These are phyloP conservation scores for Epichloe gansuensis DNA, from an alignment of 2,329 filamentous ascomycete species.

Conservation along the genomic window DNA sequence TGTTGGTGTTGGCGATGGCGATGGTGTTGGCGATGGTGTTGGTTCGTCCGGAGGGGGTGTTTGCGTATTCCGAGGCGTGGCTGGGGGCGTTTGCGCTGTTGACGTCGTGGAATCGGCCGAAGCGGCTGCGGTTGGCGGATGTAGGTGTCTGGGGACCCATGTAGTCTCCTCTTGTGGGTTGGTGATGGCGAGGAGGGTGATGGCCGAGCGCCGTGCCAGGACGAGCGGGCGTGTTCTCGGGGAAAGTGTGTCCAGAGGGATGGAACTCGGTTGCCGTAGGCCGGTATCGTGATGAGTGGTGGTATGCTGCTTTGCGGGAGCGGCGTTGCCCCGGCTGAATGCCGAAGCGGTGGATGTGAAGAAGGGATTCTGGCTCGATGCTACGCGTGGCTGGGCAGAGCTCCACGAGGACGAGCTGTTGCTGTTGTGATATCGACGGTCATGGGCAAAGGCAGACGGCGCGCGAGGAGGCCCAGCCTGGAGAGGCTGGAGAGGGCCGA, in stretches of 20 bases:
- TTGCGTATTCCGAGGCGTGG: neutral
- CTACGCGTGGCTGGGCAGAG: slow-evolving; percentile 10
- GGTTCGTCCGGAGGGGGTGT: neutral
- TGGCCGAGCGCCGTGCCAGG: slow-evolving; percentile 12
- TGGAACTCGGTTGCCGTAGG: slow-evolving; percentile 23
- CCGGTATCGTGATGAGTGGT: slow-evolving; percentile 15
- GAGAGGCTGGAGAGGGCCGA: slow-evolving; percentile 19
- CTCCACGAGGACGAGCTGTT: slow-evolving; percentile 10
- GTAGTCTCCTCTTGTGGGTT: slow-evolving; percentile 11
- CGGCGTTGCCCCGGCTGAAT: slow-evolving; percentile 3
- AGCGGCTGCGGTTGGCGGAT: slow-evolving; percentile 13
- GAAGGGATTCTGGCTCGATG: slow-evolving; percentile 1
- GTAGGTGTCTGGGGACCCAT: slow-evolving; percentile 21
- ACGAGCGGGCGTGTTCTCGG: neutral
- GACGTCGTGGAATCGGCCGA: slow-evolving; percentile 19
- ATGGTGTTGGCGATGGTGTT: neutral
- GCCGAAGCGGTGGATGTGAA: slow-evolving; percentile 5
- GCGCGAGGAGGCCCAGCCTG: slow-evolving; percentile 18
- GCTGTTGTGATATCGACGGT: slow-evolving; percentile 10
- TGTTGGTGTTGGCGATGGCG: neutral
- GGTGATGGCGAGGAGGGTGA: neutral
- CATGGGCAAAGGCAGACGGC: slow-evolving; percentile 14
- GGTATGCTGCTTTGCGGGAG: neutral
- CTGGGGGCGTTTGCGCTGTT: neutral
- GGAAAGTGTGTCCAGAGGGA: slow-evolving; percentile 7